These are phyloP conservation scores for Cymbomonas tetramitiformis DNA, from an alignment of 139 green algal species.

Conservation along the genomic window DNA sequence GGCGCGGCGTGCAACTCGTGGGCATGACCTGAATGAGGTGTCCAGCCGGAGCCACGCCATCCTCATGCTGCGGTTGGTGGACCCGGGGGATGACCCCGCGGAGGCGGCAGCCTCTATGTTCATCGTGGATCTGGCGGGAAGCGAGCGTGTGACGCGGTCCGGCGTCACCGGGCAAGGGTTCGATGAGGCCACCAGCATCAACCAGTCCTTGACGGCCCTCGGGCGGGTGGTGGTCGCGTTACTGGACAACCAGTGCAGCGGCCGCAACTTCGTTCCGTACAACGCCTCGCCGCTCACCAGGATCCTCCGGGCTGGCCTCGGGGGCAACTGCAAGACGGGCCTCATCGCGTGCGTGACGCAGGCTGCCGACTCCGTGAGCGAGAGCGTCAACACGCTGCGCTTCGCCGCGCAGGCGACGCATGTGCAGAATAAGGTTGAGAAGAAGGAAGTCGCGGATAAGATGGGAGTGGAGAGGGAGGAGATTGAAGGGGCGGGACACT, in stretches of 20 bases:
- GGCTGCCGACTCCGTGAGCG: not conserved
- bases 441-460: too few relatives aligned
- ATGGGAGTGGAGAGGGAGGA: too few relatives aligned
- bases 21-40: conserved; percentile 25
- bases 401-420: conserved; percentile 21
- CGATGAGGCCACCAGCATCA: conserved; percentile 27
- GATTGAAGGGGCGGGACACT: too few relatives aligned
- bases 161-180: conserved; percentile 11
- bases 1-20: too few relatives aligned
- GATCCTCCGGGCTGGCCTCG: conserved; percentile 26
- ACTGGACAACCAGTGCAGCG: not conserved
- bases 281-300: conserved; percentile 48
- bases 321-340: conserved; percentile 25
- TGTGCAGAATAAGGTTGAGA: too few relatives aligned
- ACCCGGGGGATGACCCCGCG: not conserved
- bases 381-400: conserved; percentile 24
- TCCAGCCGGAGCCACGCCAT: conserved; percentile 22
- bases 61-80: conserved; percentile 15
- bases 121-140: conserved; percentile 25
- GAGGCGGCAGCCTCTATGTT: not conserved
- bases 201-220: conserved; percentile 19
- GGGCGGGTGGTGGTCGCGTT: conserved; percentile 21
- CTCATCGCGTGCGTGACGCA: conserved; percentile 19
- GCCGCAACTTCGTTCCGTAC: conserved; percentile 32
- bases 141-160: conserved; percentile 22